These are phyloP conservation scores for Mucor irregularis DNA, from an alignment of 371 early-diverging fungal genomes.

Conservation along the genomic window DNA sequence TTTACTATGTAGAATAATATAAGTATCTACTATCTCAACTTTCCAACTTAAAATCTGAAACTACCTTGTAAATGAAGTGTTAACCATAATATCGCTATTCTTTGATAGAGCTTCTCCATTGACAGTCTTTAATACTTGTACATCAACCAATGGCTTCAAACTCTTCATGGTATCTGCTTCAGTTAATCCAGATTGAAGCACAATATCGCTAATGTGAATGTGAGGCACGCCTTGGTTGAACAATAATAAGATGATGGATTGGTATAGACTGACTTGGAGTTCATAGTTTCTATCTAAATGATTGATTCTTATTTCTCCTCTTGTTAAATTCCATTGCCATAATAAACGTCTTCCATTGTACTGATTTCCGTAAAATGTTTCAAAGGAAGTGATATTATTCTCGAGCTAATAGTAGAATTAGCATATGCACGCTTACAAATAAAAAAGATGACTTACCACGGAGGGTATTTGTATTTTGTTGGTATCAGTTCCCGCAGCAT, in stretches of 20 bases:
- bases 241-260: constrained; percentile 69
- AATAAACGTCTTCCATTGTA: constrained; percentile 82
- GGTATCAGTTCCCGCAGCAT: constrained; percentile 43
- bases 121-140: constrained; percentile 38
- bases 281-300: constrained; percentile 81
- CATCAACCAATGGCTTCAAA: constrained; percentile 67
- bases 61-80: constrained; percentile 59
- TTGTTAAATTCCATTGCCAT: constrained; percentile 87
- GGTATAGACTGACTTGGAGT: constrained; percentile 76
- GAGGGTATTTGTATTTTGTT: constrained; percentile 61
- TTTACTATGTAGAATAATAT: constrained; percentile 54
- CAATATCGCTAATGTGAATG: constrained; percentile 57
- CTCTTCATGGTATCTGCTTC: constrained; percentile 56
- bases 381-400: constrained; percentile 69
- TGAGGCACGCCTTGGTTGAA: constrained; percentile 61
- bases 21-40: background rate
- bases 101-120: constrained; percentile 23
- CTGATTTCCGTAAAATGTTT: constrained; percentile 69
- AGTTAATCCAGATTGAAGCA: constrained; percentile 50
- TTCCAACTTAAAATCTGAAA: constrained; percentile 15
- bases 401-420: constrained; percentile 54
- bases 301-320: constrained; percentile 74
- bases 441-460: constrained; percentile 46
- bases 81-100: constrained; percentile 39
- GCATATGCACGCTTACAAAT: background rate